phyloP scores from a whole-genome alignment of 768 basidiomycete genomes.

The Filobasidium wieringae region DNA sequence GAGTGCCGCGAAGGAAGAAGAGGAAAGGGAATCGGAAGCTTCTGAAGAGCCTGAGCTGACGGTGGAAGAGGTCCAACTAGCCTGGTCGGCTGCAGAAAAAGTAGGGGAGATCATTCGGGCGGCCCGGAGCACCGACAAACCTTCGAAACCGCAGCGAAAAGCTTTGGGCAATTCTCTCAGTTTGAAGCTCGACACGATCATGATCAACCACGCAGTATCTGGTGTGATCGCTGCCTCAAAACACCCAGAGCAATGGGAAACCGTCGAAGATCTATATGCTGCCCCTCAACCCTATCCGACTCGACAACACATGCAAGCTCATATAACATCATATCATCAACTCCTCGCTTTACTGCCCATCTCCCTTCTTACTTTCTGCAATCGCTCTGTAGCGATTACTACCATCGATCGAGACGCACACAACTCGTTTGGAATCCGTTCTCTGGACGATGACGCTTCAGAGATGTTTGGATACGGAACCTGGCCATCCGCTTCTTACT shows the following conservation, averaged over 20 bases:
- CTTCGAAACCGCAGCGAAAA: background rate
- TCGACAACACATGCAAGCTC: background rate
- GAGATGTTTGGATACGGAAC: conserved; percentile 24
- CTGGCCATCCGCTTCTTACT: conserved; percentile 18
- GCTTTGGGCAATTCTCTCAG: background rate
- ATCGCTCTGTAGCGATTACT: background rate
- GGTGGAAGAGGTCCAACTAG: background rate
- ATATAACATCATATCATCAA: background rate
- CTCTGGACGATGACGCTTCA: conserved; percentile 7
- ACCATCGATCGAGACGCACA: conserved; percentile 13
- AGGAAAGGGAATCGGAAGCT: background rate
- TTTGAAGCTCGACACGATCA: background rate
- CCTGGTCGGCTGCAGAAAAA: background rate
- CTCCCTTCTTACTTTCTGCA: background rate
- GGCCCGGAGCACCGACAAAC: background rate
- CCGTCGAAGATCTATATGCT: background rate
- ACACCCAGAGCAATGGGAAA: background rate
- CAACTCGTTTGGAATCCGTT: conserved; percentile 22
- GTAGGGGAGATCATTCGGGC: background rate
- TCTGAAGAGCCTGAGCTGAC: background rate
- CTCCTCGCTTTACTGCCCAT: conserved; percentile 3
- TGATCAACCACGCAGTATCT: background rate
- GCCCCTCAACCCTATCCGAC: background rate
- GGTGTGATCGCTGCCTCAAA: background rate
- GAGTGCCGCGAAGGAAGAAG: background rate